Percentiles rank a stretch among this genome's conserved stretches.
These are phyloP conservation scores for Pythium volutum DNA, from an alignment of 352 stramenopile species.

Conservation along the genomic window DNA sequence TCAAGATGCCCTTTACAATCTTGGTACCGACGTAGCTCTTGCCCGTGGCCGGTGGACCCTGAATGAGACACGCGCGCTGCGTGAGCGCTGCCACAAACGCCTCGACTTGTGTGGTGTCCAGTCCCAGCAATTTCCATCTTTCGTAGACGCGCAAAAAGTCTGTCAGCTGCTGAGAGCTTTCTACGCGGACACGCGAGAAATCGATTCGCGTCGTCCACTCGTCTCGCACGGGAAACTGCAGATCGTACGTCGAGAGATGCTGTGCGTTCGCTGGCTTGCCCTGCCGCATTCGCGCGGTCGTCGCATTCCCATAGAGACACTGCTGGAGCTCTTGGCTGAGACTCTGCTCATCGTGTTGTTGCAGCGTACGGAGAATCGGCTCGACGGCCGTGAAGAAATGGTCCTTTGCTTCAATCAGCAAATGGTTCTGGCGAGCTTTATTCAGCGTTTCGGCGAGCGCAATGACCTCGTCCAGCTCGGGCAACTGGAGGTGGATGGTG, in stretches of 20 bases:
- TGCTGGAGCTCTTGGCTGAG: constrained; percentile 32
- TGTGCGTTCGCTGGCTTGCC: constrained; percentile 11
- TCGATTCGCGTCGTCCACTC: background rate
- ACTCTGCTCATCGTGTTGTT: constrained; percentile 24
- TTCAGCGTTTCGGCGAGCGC: constrained; percentile 1
- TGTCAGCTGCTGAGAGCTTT: background rate
- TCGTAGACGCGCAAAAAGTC: constrained; percentile 3
- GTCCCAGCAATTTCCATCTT: constrained; percentile 17
- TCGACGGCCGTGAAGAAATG: constrained; percentile 50
- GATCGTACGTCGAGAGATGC: background rate
- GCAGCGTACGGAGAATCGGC: constrained; percentile 40
- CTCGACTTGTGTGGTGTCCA: constrained; percentile 59
- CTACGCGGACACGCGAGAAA: background rate
- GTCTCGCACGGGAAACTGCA: constrained; percentile 9
- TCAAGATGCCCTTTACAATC: constrained; percentile 64
- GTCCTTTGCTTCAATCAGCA: constrained; percentile 51
- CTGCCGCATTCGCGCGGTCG: constrained; percentile 11
- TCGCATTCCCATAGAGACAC: constrained; percentile 28
- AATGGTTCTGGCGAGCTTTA: constrained; percentile 3
- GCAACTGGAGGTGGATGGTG: constrained; percentile 7
- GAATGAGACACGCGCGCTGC: constrained; percentile 70
- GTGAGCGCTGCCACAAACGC: constrained; percentile 62
- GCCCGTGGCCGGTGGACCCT: constrained; percentile 75
- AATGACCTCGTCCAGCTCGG: background rate
- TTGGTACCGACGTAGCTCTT: constrained; percentile 85